These are phyloP conservation scores for Melanogaster broomeanus DNA, from an alignment of 768 basidiomycete genomes.

Conservation along the genomic window DNA sequence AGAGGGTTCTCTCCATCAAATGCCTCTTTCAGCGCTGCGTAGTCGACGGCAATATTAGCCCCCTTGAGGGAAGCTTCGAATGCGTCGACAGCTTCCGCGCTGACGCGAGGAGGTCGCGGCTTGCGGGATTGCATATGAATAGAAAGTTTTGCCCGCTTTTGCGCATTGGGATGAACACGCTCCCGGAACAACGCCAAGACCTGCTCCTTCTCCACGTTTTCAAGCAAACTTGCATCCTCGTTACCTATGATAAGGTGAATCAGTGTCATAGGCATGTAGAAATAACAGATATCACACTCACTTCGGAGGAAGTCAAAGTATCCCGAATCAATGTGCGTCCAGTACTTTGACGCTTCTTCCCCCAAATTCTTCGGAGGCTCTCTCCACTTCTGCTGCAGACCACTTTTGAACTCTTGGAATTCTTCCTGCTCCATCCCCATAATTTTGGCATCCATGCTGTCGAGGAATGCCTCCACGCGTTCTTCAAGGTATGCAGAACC, in stretches of 20 bases:
- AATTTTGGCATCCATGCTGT: slow-evolving; percentile 66
- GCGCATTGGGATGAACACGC: slow-evolving; percentile 69
- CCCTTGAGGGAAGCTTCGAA: slow-evolving; percentile 56
- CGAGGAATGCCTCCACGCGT: slow-evolving; percentile 87
- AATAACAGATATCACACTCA: slow-evolving; percentile 39
- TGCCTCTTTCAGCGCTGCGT: slow-evolving; percentile 51
- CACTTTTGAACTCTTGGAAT: slow-evolving; percentile 76
- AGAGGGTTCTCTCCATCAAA: slow-evolving; percentile 59
- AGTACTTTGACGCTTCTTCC: slow-evolving; percentile 75
- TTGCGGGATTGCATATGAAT: slow-evolving; percentile 79
- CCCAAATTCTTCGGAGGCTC: slow-evolving; percentile 88
- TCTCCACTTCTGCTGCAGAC: slow-evolving; percentile 77
- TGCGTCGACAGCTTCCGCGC: slow-evolving; percentile 59
- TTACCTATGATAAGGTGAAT: slow-evolving; percentile 47
- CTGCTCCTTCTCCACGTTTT: slow-evolving; percentile 71
- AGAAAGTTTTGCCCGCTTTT: slow-evolving; percentile 78
- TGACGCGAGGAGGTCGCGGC: slow-evolving; percentile 59
- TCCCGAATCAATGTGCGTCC: slow-evolving; percentile 71
- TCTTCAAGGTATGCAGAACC: slow-evolving; percentile 77
- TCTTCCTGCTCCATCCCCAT: slow-evolving; percentile 69
- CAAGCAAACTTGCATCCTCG: slow-evolving; percentile 68
- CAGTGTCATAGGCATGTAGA: background rate
- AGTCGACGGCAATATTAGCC: slow-evolving; percentile 50
- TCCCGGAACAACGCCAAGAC: slow-evolving; percentile 69
- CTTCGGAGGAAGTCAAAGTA: slow-evolving; percentile 87